These are phyloP conservation scores for Sutorius eximius DNA, from an alignment of 1,284 basidiomycete genomes.

Conservation along the genomic window DNA sequence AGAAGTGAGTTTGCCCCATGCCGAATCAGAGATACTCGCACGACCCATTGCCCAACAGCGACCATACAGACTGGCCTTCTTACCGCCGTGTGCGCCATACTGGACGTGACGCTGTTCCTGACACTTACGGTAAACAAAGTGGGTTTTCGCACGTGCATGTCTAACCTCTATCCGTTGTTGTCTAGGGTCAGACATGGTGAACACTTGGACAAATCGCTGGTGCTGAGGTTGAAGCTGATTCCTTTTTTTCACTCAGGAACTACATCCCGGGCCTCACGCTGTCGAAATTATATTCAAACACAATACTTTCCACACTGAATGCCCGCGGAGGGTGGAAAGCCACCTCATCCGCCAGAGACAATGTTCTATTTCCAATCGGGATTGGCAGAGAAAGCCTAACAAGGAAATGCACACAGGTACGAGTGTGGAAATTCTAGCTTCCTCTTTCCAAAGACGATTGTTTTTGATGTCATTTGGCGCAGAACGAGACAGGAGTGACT, in stretches of 20 bases:
- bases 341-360: background rate
- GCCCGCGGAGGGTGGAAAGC: conserved; percentile 37
- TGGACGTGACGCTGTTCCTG: conserved; percentile 17
- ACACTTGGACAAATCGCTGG: background rate
- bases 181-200: conserved; percentile 3
- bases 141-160: background rate
- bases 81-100: conserved; percentile 13
- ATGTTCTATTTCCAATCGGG: conserved; percentile 15
- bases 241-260: conserved; percentile 37
- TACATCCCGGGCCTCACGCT: conserved; percentile 53
- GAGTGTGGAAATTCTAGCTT: background rate
- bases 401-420: conserved; percentile 5
- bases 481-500: background rate
- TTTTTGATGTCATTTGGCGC: background rate
- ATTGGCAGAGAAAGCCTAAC: background rate
- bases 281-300: conserved; percentile 56
- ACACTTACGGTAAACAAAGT: conserved; percentile 8
- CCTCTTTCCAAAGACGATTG: background rate
- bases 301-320: conserved; percentile 54
- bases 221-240: background rate
- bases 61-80: conserved; percentile 24
- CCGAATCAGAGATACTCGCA: background rate
- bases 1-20: conserved; percentile 9
- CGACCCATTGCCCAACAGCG: conserved; percentile 6
- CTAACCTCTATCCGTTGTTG: background rate